Base-by-base conservation (phyloP, 805 yeast genomes). In the Crinitomyces ghanaensis region DNA sequence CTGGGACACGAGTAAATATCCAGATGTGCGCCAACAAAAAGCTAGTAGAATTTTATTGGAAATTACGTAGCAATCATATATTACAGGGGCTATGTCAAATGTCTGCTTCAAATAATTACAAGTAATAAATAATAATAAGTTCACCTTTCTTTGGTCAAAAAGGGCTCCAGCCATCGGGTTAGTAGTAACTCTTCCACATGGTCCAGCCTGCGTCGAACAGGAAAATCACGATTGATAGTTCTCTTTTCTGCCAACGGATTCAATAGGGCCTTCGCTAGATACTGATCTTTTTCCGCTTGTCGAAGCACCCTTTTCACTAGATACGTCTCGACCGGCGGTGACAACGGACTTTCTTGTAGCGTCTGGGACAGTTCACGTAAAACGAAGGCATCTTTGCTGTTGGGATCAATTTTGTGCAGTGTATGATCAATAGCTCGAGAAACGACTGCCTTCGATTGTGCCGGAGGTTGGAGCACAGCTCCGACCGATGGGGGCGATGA, bases 161-260 rank as follows among this genome's bases (percentile, higher is more conserved):
- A 9, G n/a, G 24, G n/a, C 11, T 28, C 33, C 13, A 70, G 65
- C 75, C 75, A 69, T 40, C 73, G 53, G 18, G 64, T 63, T 31
- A 68, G 38, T 26, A 69, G 41, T 13, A 69, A 42, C 41, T 67
- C 69, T 42, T 69, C 74, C 7, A 54, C 52, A 15, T 42, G 44
- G 30, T 52, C 57, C 12, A 32, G 34, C 19, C 30, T 31, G 19
- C 43, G 35, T 20, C 28, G 26, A 11, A 19, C 9, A 5, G 36
- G 15, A 5, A 14, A 6, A 5, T 31, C 32, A 4, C 12, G 11
- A 14, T 29, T 19, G 9, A 17, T 16, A 12, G 28, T 6, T 11
- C 15, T 25, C 15, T 25, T 25, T 21, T 21, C 24, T 21, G 24
- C 9, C 9, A 21, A n/a, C 11, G n/a, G 28, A 22, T 16, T n/a